Percentiles rank a stretch among this genome's conserved stretches.
phyloP scores from a whole-genome alignment of 495 filamentous ascomycete species.

The Durotheca rogersii region DNA sequence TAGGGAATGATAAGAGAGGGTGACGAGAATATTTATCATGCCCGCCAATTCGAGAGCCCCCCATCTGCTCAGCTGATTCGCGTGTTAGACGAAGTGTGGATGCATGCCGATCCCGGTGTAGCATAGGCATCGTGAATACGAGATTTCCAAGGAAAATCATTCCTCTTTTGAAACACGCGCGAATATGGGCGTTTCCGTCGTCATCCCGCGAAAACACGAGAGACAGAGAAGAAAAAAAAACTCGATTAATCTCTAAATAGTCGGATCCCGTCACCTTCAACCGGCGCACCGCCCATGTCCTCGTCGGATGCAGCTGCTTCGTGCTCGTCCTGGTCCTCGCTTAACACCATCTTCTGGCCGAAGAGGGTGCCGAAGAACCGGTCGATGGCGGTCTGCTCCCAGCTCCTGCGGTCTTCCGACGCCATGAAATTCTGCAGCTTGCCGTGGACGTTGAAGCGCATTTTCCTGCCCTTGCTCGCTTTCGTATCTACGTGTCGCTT shows the following conservation, averaged over 20 bases:
- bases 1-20: neutral
- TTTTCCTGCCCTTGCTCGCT: slow-evolving; percentile 91
- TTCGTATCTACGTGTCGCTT: slow-evolving; percentile 86
- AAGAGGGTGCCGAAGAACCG: slow-evolving; percentile 88
- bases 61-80: slow-evolving; percentile 12
- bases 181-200: slow-evolving; percentile 5
- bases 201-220: slow-evolving; percentile 1
- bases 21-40: slow-evolving; percentile 6
- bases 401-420: slow-evolving; percentile 73
- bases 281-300: slow-evolving; percentile 56
- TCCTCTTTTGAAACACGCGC: slow-evolving; percentile 15
- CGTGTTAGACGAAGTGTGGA: slow-evolving; percentile 5
- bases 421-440: slow-evolving; percentile 99
- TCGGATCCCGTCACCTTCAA: slow-evolving; percentile 69
- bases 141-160: slow-evolving; percentile 20
- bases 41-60: slow-evolving; percentile 10
- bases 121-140: slow-evolving; percentile 24
- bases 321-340: slow-evolving; percentile 66
- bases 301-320: slow-evolving; percentile 50
- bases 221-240: neutral
- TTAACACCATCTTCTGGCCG: slow-evolving; percentile 71
- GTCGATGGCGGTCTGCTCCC: slow-evolving; percentile 76
- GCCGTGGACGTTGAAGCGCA: slow-evolving; percentile 91
- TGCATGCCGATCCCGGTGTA: slow-evolving; percentile 21
- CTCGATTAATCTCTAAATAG: slow-evolving; percentile 62